phyloP scores from a whole-genome alignment of 208 protist genomes.

The Porcisia hertigi region DNA sequence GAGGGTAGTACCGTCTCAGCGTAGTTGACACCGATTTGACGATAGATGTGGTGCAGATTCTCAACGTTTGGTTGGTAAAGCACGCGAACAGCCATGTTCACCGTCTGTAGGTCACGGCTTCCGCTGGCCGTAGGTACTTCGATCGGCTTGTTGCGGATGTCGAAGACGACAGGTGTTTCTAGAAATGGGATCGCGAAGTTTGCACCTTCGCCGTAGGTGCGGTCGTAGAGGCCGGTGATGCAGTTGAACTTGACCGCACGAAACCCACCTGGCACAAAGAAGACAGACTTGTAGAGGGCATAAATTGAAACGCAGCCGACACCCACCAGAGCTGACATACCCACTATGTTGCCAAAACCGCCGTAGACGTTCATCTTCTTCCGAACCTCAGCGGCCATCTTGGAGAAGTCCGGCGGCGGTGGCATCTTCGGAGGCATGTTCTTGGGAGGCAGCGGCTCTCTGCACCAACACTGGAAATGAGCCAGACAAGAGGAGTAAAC shows the following conservation, averaged over 20 bases:
- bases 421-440: slow-evolving; percentile 63
- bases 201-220: slow-evolving; percentile 94
- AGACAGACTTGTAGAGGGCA: slow-evolving; percentile 88
- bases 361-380: slow-evolving; percentile 58
- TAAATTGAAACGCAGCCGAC: slow-evolving; percentile 55
- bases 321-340: slow-evolving; percentile 57
- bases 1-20: slow-evolving; percentile 98
- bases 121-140: slow-evolving; percentile 90
- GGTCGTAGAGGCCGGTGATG: slow-evolving; percentile 92
- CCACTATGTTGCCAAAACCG: slow-evolving; percentile 71
- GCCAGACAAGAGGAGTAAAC: slow-evolving; percentile 1
- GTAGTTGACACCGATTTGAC: slow-evolving; percentile 96
- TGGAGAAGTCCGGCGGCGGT: slow-evolving; percentile 77
- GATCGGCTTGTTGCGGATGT: slow-evolving; percentile 94
- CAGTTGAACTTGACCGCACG: slow-evolving; percentile 98
- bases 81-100: slow-evolving; percentile 98
- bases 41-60: slow-evolving; percentile 95
- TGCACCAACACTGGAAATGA: neutral
- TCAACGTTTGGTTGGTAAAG: slow-evolving; percentile 95
- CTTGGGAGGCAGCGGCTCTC: neutral
- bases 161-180: slow-evolving; percentile 97
- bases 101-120: slow-evolving; percentile 97
- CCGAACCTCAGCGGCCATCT: slow-evolving; percentile 64
- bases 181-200: slow-evolving; percentile 97
- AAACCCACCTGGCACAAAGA: slow-evolving; percentile 96